phyloP scores from a whole-genome alignment of 2,329 filamentous ascomycete genomes.

The Fusarium tricinctum region DNA sequence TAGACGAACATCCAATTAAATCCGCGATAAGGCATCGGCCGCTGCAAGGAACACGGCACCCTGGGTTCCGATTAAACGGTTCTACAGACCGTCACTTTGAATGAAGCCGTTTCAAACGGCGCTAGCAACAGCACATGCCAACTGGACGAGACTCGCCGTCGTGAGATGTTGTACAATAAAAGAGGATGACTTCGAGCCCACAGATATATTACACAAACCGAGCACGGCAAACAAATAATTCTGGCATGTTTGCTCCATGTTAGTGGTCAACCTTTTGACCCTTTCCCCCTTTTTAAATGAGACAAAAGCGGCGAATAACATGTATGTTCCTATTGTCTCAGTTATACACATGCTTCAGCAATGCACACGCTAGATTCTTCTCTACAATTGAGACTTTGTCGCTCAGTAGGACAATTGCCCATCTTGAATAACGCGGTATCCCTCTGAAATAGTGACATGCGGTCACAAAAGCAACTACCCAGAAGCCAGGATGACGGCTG shows the following conservation, averaged over 20 bases:
- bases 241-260: not conserved
- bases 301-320: slow-evolving; percentile 14
- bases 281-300: not conserved
- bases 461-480: slow-evolving; percentile 52
- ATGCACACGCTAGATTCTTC: slow-evolving; percentile 1
- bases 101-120: slow-evolving; percentile 23
- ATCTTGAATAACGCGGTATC: slow-evolving; percentile 6
- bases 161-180: not conserved
- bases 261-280: not conserved
- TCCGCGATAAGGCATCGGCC: slow-evolving; percentile 3
- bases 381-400: slow-evolving; percentile 28
- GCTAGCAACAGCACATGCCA: not conserved
- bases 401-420: not conserved
- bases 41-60: slow-evolving; percentile 32
- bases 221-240: not conserved
- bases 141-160: not conserved
- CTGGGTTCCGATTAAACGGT: slow-evolving; percentile 16
- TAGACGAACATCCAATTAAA: slow-evolving; percentile 18
- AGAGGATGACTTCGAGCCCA: not conserved
- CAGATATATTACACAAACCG: not conserved
- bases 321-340: slow-evolving; percentile 23
- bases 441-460: slow-evolving; percentile 47
- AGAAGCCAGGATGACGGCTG: slow-evolving; percentile 46
- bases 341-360: slow-evolving; percentile 6
- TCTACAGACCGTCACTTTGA: not conserved